Evolutionary conservation across 2,329 filamentous ascomycete genomes (phyloP).

Genomic region (Cytospora piceicola): DNA sequence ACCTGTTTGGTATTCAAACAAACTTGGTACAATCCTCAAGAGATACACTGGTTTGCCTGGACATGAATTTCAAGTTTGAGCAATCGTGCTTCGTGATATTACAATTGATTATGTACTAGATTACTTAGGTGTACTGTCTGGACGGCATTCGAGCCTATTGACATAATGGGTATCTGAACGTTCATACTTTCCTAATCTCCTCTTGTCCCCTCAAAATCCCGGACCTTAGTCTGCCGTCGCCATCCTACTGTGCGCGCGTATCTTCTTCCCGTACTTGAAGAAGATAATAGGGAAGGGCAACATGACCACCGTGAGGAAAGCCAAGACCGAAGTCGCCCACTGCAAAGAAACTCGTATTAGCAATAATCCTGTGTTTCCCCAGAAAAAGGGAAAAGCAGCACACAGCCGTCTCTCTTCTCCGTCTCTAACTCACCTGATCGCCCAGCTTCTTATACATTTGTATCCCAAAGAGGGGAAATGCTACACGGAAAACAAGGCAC

Average conservation of each 20-base stretch:
- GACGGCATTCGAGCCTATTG: not conserved
- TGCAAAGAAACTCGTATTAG: slow-evolving; percentile 25
- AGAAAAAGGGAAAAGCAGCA: not conserved
- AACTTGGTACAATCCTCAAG: too few species aligned
- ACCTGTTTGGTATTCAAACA: too few species aligned
- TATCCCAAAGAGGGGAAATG: slow-evolving; percentile 75
- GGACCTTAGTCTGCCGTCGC: slow-evolving; percentile 41
- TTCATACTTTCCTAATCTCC: slow-evolving; percentile 4
- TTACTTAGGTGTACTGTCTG: not conserved
- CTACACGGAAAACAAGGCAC: slow-evolving; percentile 51
- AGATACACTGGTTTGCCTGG: too few species aligned
- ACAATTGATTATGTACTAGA: not conserved
- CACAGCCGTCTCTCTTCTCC: slow-evolving; percentile 5
- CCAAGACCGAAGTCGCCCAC: slow-evolving; percentile 68
- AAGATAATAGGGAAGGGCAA: slow-evolving; percentile 66
- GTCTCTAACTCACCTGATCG: slow-evolving; percentile 48
- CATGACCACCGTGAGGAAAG: slow-evolving; percentile 64
- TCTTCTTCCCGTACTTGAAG: slow-evolving; percentile 62
- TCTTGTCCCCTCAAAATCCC: not conserved
- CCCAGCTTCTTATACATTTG: slow-evolving; percentile 74
- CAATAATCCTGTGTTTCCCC: slow-evolving; percentile 13
- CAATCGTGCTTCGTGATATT: slow-evolving; percentile 6
- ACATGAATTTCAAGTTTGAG: not conserved
- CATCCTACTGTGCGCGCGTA: slow-evolving; percentile 60
- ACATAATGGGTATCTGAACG: slow-evolving; percentile 16